Base-by-base conservation (phyloP, 2,329 filamentous ascomycete species). In the Arthrobotrys pseudoclavata region DNA sequence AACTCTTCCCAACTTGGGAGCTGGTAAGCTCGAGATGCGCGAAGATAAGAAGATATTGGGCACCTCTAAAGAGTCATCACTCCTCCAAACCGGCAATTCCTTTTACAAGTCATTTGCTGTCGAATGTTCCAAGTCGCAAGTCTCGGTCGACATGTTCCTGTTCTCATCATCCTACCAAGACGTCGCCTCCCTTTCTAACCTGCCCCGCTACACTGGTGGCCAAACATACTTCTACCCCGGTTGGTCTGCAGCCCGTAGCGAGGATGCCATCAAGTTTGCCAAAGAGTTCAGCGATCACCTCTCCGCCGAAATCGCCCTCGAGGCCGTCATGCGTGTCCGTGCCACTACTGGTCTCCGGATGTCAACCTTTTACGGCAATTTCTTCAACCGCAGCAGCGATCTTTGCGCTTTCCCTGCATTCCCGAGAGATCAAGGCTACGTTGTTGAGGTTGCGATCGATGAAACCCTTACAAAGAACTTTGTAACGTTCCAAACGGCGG, bases 71-170 rank as follows among this genome's bases (percentile, higher is more conserved):
- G 96, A 99, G 84, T 93, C 89, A 80, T 87, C 88, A 79, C 87
- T 99, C 34, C 86, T 99, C 64, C 95, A 98, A 84, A 97, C 96
- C 0, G 92, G 90, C 47, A 97, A 94, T 86, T 94, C 92, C 82
- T 99, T 98, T 85, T 99, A 98, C 88, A 99, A 99, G 87, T 97
- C 93, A 82, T 99, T 99, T 82, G 96, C 96, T 0, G 96, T 99
- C 2, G 96, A 99, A 83, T 99, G 96, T 85, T 97, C 94, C 42
- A 99, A 99, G 86, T 97, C 96, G 81, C 96, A 99, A 84, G 96
- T 99, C 29, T 98, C 94, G 0, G 94, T 99, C 80, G 94, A 97
- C 84, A 97, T 97, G 94, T 97, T 97, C 86, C 87, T 97, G 62
- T 97, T 97, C 85, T 96, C 93, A 3, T 94, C 93, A 15, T 92